Evolutionary conservation across 306 rosid genomes (phyloP).

Genomic region (Trifolium subterraneum): DNA sequence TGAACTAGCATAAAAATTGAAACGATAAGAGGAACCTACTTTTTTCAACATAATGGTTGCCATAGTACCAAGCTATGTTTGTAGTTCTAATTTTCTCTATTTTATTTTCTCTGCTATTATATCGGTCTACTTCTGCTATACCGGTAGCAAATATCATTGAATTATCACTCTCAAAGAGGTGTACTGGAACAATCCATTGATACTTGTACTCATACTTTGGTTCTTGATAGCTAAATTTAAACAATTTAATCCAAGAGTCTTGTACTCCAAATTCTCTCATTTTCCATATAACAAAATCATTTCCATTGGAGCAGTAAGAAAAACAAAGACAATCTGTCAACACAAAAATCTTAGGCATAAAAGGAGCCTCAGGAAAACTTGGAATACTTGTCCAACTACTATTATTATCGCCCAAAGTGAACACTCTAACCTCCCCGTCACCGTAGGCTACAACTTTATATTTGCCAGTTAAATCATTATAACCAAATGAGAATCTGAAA

Average conservation of each 20-base stretch:
- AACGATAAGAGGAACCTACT: not conserved
- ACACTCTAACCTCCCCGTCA: not conserved
- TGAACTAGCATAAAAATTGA: no score
- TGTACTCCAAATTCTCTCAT: not conserved
- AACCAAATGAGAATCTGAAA: not conserved
- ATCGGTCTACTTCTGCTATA: not conserved
- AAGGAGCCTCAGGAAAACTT: not conserved
- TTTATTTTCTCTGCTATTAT: not conserved
- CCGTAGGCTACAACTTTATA: not conserved
- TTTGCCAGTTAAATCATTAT: not conserved
- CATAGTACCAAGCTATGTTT: not conserved
- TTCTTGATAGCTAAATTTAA: not conserved
- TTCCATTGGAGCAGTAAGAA: not conserved
- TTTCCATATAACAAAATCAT: not conserved
- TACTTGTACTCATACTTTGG: no score
- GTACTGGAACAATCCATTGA: no score
- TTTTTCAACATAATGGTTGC: not conserved
- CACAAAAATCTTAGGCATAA: not conserved
- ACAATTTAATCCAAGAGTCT: not conserved
- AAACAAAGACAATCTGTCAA: not conserved
- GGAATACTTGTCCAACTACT: not conserved
- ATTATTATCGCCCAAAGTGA: not conserved
- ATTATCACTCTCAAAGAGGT: not conserved
- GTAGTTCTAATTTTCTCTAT: not conserved
- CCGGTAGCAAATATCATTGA: not conserved